phyloP scores from a whole-genome alignment of 108 stramenopile genomes.

The Pseudonitzschia delicatissima region DNA sequence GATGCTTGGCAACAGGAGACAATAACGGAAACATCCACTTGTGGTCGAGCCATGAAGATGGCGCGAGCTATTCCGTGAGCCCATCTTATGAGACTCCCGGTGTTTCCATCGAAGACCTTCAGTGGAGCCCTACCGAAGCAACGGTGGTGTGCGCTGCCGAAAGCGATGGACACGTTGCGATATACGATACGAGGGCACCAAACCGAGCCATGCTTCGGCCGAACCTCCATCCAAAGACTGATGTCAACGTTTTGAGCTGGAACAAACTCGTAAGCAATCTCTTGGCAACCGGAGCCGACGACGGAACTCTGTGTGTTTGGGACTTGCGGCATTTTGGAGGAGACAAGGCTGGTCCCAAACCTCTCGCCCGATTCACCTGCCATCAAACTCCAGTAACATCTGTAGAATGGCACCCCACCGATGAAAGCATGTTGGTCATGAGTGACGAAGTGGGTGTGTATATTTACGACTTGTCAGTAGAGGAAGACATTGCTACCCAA shows the following conservation, averaged over 20 bases:
- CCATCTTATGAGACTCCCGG: slow-evolving; percentile 45
- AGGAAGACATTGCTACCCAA: slow-evolving; percentile 77
- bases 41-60: slow-evolving; percentile 55
- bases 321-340: slow-evolving; percentile 85
- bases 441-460: slow-evolving; percentile 87
- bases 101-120: slow-evolving; percentile 90
- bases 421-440: slow-evolving; percentile 90
- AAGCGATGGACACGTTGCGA: slow-evolving; percentile 72
- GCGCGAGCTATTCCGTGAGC: slow-evolving; percentile 40
- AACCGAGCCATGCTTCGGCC: slow-evolving; percentile 78
- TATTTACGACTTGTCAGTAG: slow-evolving; percentile 95
- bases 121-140: slow-evolving; percentile 93
- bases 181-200: slow-evolving; percentile 91
- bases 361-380: slow-evolving; percentile 87
- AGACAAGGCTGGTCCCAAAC: slow-evolving; percentile 35
- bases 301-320: slow-evolving; percentile 91
- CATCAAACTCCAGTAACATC: slow-evolving; percentile 91
- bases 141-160: slow-evolving; percentile 93
- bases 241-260: slow-evolving; percentile 97
- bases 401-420: slow-evolving; percentile 97
- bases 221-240: slow-evolving; percentile 67
- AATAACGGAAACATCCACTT: slow-evolving; percentile 83
- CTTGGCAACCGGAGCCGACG: slow-evolving; percentile 92
- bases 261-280: slow-evolving; percentile 89
- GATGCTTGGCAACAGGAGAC: slow-evolving; percentile 88